Conservation (phyloP, 768 basidiomycete species). For the Tricholoma flavovirens region DNA sequence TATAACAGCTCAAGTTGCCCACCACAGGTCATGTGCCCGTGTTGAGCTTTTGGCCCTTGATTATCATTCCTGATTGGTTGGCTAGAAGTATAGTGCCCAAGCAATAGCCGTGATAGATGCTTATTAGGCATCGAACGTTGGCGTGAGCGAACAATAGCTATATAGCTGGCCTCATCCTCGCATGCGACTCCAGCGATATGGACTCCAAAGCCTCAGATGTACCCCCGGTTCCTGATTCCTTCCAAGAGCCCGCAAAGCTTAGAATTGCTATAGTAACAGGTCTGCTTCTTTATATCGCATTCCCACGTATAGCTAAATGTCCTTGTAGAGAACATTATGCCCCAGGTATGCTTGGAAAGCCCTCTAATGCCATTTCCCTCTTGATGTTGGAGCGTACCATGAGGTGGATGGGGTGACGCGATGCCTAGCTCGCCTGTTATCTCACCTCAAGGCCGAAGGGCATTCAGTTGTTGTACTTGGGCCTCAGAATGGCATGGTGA, state of each 20-base stretch:
- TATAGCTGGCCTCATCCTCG: neutral
- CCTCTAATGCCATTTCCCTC: neutral
- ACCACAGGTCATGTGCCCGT: neutral
- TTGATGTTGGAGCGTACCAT: neutral
- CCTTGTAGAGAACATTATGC: neutral
- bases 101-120: neutral
- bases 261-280: neutral
- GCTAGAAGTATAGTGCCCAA: neutral
- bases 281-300: neutral
- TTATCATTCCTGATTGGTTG: neutral
- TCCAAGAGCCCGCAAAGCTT: neutral
- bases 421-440: neutral
- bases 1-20: neutral
- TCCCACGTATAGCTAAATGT: neutral
- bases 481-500: neutral
- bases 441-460: neutral
- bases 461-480: neutral
- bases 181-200: neutral
- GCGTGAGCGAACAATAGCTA: neutral
- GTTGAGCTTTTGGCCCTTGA: neutral
- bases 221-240: neutral
- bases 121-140: neutral
- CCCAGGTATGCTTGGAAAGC: neutral
- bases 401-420: neutral
- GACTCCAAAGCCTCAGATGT: neutral